phyloP scores from a whole-genome alignment of 2,329 filamentous ascomycete genomes.

The Neurospora crassa region DNA sequence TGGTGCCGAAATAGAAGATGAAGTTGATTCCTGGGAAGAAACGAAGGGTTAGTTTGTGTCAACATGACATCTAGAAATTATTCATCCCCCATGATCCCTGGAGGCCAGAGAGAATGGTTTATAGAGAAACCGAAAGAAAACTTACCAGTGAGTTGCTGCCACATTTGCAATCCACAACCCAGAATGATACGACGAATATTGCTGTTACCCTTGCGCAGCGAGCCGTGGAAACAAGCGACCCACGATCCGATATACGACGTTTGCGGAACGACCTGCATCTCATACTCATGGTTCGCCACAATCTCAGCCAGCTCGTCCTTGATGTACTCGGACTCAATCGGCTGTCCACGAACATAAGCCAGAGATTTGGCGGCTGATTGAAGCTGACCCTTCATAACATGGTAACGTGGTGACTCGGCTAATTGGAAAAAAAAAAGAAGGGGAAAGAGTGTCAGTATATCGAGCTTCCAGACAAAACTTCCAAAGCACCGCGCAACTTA shows the following conservation, averaged over 20 bases:
- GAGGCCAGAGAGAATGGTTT: neutral
- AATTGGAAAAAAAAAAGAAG: slow-evolving; percentile 28
- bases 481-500: slow-evolving; percentile 21
- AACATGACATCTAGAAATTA: slow-evolving; percentile 23
- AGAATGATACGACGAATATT: slow-evolving; percentile 49
- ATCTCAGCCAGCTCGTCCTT: slow-evolving; percentile 64
- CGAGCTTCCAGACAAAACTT: neutral
- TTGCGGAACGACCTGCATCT: slow-evolving; percentile 49
- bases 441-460: neutral
- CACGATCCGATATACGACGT: slow-evolving; percentile 49
- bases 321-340: slow-evolving; percentile 54
- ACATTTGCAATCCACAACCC: slow-evolving; percentile 48
- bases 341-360: slow-evolving; percentile 53
- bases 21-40: slow-evolving; percentile 48
- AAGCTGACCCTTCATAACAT: slow-evolving; percentile 56
- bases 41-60: slow-evolving; percentile 21
- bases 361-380: slow-evolving; percentile 50
- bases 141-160: slow-evolving; percentile 40
- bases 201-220: slow-evolving; percentile 42
- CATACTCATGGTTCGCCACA: slow-evolving; percentile 64
- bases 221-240: slow-evolving; percentile 47
- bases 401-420: slow-evolving; percentile 65
- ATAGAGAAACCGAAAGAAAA: neutral
- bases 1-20: slow-evolving; percentile 62
- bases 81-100: slow-evolving; percentile 19